These are phyloP conservation scores for Colletotrichum magnum DNA, from an alignment of 2,329 filamentous ascomycete genomes.

Conservation along the genomic window DNA sequence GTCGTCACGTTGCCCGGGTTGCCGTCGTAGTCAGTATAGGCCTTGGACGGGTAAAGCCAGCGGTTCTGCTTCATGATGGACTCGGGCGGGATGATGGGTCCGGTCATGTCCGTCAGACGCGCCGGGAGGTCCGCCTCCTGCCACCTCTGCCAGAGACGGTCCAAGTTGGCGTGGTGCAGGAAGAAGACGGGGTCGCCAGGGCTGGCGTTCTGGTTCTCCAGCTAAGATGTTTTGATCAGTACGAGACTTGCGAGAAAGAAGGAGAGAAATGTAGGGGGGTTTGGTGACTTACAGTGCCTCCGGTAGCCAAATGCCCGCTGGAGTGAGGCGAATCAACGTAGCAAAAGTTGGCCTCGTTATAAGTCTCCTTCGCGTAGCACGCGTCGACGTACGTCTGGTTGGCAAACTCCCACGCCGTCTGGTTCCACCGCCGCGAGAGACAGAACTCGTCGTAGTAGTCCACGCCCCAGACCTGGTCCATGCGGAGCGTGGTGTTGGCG, in stretches of 20 bases:
- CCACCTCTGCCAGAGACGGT: constrained; percentile 29
- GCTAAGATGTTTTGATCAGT: neutral
- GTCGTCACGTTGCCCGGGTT: constrained; percentile 43
- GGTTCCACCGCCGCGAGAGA: constrained; percentile 22
- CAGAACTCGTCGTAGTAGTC: constrained; percentile 34
- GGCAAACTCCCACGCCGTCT: constrained; percentile 21
- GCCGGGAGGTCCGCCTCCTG: constrained; percentile 34
- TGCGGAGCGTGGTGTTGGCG: constrained; percentile 38
- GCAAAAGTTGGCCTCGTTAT: constrained; percentile 28
- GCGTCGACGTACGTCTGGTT: constrained; percentile 25
- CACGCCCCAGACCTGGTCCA: constrained; percentile 31
- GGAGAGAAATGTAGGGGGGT: neutral
- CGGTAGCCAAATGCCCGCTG: constrained; percentile 18
- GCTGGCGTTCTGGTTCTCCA: constrained; percentile 33
- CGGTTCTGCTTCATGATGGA: constrained; percentile 29
- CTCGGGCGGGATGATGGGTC: constrained; percentile 11
- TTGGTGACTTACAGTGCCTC: constrained; percentile 14
- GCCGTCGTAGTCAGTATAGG: constrained; percentile 37
- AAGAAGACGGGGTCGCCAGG: constrained; percentile 33
- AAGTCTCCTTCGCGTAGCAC: constrained; percentile 15
- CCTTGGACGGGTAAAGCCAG: constrained; percentile 26
- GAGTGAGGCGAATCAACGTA: constrained; percentile 31
- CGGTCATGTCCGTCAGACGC: constrained; percentile 24
- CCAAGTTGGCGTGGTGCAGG: constrained; percentile 29
- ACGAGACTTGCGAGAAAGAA: too few relatives aligned